phyloP scores from a whole-genome alignment of 225 moss, liverwort and hornwort genomes.

The Straminergon stramineum region DNA sequence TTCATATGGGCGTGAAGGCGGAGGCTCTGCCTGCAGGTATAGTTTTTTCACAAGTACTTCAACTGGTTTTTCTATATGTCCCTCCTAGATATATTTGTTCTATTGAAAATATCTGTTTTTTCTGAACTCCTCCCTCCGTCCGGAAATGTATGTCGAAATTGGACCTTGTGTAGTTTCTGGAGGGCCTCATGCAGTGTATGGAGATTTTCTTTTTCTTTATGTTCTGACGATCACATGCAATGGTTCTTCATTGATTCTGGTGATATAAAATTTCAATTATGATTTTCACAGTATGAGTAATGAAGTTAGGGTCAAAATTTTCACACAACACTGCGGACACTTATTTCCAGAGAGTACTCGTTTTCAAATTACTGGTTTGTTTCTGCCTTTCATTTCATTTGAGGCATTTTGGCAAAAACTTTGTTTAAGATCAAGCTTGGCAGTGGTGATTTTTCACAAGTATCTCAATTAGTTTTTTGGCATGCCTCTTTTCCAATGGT shows the following conservation, averaged over 20 bases:
- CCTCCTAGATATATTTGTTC: not conserved
- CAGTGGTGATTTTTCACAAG: conserved; percentile 1
- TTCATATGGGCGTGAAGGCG: conserved; percentile 92
- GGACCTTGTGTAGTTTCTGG: not conserved
- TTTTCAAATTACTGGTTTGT: not conserved
- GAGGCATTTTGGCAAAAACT: not conserved
- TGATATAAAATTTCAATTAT: not conserved
- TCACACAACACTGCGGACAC: not conserved
- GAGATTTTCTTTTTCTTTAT: not conserved
- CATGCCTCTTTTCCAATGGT: not conserved
- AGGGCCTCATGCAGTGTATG: no score
- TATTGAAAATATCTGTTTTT: not conserved
- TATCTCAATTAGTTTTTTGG: not conserved
- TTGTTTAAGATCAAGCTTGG: not conserved
- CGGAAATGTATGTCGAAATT: not conserved
- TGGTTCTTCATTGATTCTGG: not conserved
- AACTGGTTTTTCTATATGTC: not conserved
- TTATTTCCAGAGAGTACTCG: not conserved
- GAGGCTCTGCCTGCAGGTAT: conserved; percentile 61
- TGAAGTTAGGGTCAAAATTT: not conserved
- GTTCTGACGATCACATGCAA: not conserved
- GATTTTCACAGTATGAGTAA: not conserved
- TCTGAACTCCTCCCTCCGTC: not conserved
- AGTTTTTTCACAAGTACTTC: not conserved
- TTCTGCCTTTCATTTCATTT: not conserved